Conservation (phyloP, 169 alveolate species). For the Plasmodium adleri region DNA sequence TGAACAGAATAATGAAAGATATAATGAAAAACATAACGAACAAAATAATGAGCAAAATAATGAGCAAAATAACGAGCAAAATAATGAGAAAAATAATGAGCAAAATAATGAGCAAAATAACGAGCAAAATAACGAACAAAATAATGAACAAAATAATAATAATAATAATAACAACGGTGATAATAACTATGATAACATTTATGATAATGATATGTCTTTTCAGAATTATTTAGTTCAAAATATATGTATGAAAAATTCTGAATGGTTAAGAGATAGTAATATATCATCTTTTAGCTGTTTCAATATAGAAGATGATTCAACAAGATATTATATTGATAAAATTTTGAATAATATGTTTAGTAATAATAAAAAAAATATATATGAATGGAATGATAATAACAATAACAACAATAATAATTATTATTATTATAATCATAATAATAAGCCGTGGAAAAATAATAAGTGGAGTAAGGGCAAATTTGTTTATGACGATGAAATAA, state of each 20-base stretch:
- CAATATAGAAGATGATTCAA: constrained; percentile 53
- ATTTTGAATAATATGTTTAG: constrained; percentile 60
- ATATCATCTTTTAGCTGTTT: constrained; percentile 13
- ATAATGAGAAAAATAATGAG: too few relatives aligned
- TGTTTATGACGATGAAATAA: not conserved
- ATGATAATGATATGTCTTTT: constrained; percentile 6
- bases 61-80: too few relatives aligned
- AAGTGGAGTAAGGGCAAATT: not conserved
- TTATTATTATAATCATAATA: not conserved
- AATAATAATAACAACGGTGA: too few relatives aligned
- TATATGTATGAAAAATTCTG: constrained; percentile 24
- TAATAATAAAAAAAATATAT: constrained; percentile 18
- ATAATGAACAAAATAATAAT: too few relatives aligned
- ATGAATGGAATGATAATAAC: constrained; percentile 11
- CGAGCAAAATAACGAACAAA: too few relatives aligned
- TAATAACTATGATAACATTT: not conserved
- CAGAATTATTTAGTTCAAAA: constrained; percentile 23
- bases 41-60: too few relatives aligned
- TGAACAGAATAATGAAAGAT: not conserved
- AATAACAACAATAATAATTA: not conserved
- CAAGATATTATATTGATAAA: constrained; percentile 42
- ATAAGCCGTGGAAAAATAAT: not conserved
- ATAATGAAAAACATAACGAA: too few relatives aligned
- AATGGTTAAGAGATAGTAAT: constrained; percentile 41
- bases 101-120: too few relatives aligned